A percentile compares a stretch with the other conserved stretches of the same genome.
phyloP scores from a whole-genome alignment of 1,284 basidiomycete genomes.

The Cryptococcus maquisensis region DNA sequence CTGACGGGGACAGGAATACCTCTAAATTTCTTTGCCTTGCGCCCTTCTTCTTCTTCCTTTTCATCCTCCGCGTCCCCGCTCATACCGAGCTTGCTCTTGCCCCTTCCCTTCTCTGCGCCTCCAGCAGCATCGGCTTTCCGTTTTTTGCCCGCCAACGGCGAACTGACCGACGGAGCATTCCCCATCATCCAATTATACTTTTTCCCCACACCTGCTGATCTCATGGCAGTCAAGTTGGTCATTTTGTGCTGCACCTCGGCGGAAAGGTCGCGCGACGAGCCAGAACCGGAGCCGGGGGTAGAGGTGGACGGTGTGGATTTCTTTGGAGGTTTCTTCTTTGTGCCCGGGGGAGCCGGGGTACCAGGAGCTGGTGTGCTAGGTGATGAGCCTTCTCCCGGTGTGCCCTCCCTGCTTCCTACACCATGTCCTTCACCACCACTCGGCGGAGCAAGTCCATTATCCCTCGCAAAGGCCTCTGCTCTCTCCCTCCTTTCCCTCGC shows the following conservation, averaged over 20 bases:
- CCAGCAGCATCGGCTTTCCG: conserved; percentile 9
- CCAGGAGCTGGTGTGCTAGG: neutral
- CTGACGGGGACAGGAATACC: conserved; percentile 8
- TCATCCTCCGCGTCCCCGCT: neutral
- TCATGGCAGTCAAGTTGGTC: conserved; percentile 35
- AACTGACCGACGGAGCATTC: conserved; percentile 19
- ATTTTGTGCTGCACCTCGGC: conserved; percentile 40
- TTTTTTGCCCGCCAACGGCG: conserved; percentile 26
- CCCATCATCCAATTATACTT: conserved; percentile 42
- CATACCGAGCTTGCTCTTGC: neutral
- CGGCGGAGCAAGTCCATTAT: neutral
- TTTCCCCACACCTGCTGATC: conserved; percentile 24
- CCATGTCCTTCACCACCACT: too few species aligned
- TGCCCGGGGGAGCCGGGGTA: conserved; percentile 15
- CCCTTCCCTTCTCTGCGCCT: conserved; percentile 3
- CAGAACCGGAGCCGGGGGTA: conserved; percentile 11
- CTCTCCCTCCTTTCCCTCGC: conserved; percentile 16
- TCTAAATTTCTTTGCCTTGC: conserved; percentile 9
- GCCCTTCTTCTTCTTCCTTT: conserved; percentile 8
- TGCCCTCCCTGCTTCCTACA: neutral
- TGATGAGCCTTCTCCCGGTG: conserved; percentile 9
- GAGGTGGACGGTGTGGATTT: neutral
- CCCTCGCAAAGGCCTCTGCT: neutral
- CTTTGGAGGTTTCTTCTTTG: conserved; percentile 13
- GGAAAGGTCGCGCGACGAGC: conserved; percentile 21